Percentiles rank a stretch among this genome's conserved stretches.
phyloP scores from a whole-genome alignment of 306 rosid genomes.

The Mucuna pruriens region DNA sequence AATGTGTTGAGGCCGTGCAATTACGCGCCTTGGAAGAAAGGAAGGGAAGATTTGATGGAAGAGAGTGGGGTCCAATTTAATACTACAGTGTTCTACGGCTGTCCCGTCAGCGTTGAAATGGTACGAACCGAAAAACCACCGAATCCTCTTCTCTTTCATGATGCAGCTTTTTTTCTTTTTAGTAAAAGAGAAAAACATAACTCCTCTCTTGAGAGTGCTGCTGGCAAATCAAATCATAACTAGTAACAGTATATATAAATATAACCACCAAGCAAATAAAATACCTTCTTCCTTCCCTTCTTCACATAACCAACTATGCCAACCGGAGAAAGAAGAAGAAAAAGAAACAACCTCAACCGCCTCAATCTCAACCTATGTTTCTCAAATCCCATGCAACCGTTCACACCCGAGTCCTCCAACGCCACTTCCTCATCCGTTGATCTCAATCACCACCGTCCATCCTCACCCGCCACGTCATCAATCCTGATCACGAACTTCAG shows the following conservation, averaged over 20 bases:
- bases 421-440: background rate
- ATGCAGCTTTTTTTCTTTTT: background rate
- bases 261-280: background rate
- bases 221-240: background rate
- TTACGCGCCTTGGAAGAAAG: background rate
- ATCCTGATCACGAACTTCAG: conserved; percentile 53
- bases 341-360: conserved; percentile 32
- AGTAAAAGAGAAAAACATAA: too few relatives aligned
- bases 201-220: too few relatives aligned
- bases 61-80: background rate
- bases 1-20: background rate
- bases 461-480: conserved; percentile 38
- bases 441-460: conserved; percentile 28
- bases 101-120: conserved; percentile 32
- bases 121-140: conserved; percentile 14
- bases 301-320: conserved; percentile 46
- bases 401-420: conserved; percentile 32
- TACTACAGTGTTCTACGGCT: conserved; percentile 10
- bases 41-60: background rate
- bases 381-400: conserved; percentile 56
- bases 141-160: background rate
- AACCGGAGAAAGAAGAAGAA: conserved; percentile 46
- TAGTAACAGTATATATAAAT: background rate
- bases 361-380: conserved; percentile 74
- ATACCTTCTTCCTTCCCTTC: background rate